These are phyloP conservation scores for Aspergillus neoniger DNA, from an alignment of 2,329 filamentous ascomycete species.

Conservation along the genomic window DNA sequence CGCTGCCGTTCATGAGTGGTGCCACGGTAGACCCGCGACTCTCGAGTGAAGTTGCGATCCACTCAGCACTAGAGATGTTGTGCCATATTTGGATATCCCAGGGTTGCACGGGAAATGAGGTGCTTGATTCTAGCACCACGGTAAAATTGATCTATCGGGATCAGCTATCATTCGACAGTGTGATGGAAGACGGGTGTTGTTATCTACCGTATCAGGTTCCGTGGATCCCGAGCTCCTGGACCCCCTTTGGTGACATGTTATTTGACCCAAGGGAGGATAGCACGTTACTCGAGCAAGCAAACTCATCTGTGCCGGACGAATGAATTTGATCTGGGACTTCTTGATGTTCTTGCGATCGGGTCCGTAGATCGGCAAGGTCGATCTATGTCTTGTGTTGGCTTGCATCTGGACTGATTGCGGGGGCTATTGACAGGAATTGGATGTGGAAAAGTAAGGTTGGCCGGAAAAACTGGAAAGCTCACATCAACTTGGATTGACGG, in stretches of 20 bases:
- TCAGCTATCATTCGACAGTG: neutral
- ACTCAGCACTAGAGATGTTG: slow-evolving; percentile 61
- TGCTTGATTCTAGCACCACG: slow-evolving; percentile 68
- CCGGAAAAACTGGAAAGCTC: neutral
- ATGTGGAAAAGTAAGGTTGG: neutral
- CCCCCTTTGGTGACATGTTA: slow-evolving; percentile 59
- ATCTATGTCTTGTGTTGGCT: slow-evolving; percentile 14
- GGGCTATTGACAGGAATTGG: neutral
- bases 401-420: slow-evolving; percentile 11
- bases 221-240: slow-evolving; percentile 29
- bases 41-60: slow-evolving; percentile 60
- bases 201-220: slow-evolving; percentile 30
- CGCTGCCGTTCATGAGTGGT: slow-evolving; percentile 30
- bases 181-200: neutral
- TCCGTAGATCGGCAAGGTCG: slow-evolving; percentile 25
- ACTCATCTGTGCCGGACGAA: slow-evolving; percentile 45
- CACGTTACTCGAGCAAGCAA: slow-evolving; percentile 59
- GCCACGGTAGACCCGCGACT: slow-evolving; percentile 29
- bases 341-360: slow-evolving; percentile 6
- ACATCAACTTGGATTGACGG: neutral
- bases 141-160: slow-evolving; percentile 58
- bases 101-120: slow-evolving; percentile 53
- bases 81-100: slow-evolving; percentile 81
- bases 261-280: slow-evolving; percentile 74
- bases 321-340: slow-evolving; percentile 24